A percentile compares a stretch with the other conserved stretches of the same genome.
These are phyloP conservation scores for Pluteus cervinus DNA, from an alignment of 768 basidiomycete species.

Conservation along the genomic window DNA sequence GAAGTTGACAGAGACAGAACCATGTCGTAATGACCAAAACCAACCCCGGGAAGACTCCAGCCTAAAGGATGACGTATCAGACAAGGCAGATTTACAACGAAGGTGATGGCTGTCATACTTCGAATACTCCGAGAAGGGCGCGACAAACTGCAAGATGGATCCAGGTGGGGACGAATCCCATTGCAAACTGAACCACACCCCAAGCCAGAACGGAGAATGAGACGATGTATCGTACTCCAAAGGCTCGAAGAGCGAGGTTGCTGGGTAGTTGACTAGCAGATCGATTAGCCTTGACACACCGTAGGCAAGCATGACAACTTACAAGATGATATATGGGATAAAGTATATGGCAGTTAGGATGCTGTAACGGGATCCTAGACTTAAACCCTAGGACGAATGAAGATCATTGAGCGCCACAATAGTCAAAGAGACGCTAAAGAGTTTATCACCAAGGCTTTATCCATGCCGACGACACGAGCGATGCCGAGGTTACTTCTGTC, in stretches of 20 bases:
- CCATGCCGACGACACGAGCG: constrained; percentile 36
- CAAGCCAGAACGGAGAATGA: constrained; percentile 37
- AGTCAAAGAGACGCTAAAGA: not conserved
- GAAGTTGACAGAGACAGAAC: constrained; percentile 15
- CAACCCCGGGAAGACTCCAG: constrained; percentile 45
- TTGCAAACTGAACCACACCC: constrained; percentile 37
- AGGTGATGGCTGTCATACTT: constrained; percentile 21
- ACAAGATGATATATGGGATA: constrained; percentile 43
- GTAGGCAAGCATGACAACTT: constrained; percentile 11
- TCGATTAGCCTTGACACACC: not conserved
- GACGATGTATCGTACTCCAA: constrained; percentile 37
- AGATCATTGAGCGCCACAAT: not conserved
- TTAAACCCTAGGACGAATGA: constrained; percentile 26
- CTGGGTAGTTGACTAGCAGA: constrained; percentile 37
- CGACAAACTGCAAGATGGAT: constrained; percentile 31
- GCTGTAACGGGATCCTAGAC: constrained; percentile 35
- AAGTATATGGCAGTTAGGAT: constrained; percentile 41
- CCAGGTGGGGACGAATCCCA: constrained; percentile 44
- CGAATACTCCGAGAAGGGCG: constrained; percentile 35
- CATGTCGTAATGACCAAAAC: constrained; percentile 46
- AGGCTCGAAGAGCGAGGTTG: constrained; percentile 34
- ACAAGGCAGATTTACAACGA: not conserved
- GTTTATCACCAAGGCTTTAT: constrained; percentile 27
- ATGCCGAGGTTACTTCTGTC: constrained; percentile 37
- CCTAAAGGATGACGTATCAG: constrained; percentile 21